Percentiles rank a stretch among this genome's conserved stretches.
Evolutionary conservation across 208 protist species (phyloP).

Genomic region (Leishmania tropica): DNA sequence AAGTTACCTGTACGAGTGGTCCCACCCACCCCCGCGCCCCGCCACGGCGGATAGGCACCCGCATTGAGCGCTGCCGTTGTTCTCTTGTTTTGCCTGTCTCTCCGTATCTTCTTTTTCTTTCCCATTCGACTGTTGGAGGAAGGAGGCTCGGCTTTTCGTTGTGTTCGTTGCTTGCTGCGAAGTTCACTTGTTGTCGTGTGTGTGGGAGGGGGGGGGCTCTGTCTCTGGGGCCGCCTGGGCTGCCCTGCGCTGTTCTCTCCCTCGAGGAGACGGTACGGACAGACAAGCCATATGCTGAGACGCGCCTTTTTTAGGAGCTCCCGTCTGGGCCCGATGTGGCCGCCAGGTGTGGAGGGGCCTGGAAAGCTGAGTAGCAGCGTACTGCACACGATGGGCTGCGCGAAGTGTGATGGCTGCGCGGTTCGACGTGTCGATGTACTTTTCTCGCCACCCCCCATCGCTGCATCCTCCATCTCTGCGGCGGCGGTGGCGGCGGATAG

Average conservation of each 20-base stretch:
- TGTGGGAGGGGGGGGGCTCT: neutral
- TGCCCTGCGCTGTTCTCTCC: neutral
- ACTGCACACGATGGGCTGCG: neutral
- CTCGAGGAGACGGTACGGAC: neutral
- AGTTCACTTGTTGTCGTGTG: neutral
- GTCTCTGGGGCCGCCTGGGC: neutral
- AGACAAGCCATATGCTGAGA: constrained; percentile 3
- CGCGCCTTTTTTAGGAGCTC: neutral
- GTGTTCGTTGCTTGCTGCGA: neutral
- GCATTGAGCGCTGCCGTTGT: neutral
- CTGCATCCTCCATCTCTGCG: neutral
- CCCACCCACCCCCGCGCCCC: neutral
- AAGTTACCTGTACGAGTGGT: neutral
- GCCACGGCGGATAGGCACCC: no score
- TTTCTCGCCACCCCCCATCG: neutral
- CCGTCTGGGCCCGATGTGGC: neutral
- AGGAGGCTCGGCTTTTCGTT: no score
- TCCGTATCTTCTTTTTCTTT: neutral
- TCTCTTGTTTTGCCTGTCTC: neutral
- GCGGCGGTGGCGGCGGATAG: neutral
- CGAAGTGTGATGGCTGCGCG: neutral
- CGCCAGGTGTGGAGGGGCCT: neutral
- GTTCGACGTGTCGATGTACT: neutral
- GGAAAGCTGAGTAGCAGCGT: neutral
- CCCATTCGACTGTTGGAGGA: neutral